phyloP scores from a whole-genome alignment of 352 stramenopile genomes.

The Globisporangium nagaii region DNA sequence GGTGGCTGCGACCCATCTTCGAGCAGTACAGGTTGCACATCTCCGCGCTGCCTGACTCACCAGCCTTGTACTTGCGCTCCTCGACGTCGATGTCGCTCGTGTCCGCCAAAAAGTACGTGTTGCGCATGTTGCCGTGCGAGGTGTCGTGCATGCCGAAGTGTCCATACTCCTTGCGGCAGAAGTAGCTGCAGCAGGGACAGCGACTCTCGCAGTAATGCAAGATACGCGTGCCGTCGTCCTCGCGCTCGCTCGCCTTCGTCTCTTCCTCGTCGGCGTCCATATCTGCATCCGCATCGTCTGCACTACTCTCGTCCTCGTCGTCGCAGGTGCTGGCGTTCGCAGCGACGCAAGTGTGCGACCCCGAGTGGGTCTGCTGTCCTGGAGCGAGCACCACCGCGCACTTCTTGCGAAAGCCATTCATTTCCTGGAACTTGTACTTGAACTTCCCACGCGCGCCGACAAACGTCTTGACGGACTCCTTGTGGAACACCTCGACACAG shows the following conservation, averaged over 20 bases:
- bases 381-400: conserved; percentile 33
- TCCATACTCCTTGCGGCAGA: conserved; percentile 55
- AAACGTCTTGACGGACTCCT: conserved; percentile 67
- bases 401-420: conserved; percentile 73
- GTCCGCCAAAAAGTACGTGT: conserved; percentile 66
- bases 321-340: not conserved
- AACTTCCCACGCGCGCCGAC: conserved; percentile 47
- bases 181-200: conserved; percentile 74
- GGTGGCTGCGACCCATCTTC: conserved; percentile 71
- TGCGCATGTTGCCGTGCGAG: conserved; percentile 77
- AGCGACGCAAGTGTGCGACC: conserved; percentile 39
- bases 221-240: not conserved
- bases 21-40: conserved; percentile 82
- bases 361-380: conserved; percentile 38
- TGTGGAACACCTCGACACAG: conserved; percentile 60
- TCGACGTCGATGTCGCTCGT: conserved; percentile 54
- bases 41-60: conserved; percentile 61
- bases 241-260: not conserved
- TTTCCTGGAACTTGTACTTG: conserved; percentile 73
- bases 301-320: conserved; percentile 6
- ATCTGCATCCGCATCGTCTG: conserved; percentile 6
- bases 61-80: conserved; percentile 64
- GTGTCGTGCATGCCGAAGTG: conserved; percentile 55
- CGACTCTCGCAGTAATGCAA: conserved; percentile 69
- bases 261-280: conserved; percentile 3